Evolutionary conservation across 768 basidiomycete species (phyloP), one percentile per base, ranked within the genome.

Genomic region (Saitozyma sp.): DNA sequence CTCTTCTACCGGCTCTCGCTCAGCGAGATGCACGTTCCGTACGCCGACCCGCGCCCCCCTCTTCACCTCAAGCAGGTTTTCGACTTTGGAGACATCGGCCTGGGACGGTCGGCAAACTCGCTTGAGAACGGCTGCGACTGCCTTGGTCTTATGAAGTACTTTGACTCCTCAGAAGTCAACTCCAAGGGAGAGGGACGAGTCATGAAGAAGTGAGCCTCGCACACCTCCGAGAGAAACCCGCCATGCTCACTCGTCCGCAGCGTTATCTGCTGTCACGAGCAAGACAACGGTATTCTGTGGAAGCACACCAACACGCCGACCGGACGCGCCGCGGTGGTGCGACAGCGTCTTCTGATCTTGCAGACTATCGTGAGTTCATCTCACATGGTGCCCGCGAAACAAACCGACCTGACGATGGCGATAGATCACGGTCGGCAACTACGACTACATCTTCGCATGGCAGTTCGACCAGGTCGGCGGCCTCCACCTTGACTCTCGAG

Each of bases 231-330:
- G 29, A 29, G 29, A 29, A 29, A 29, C 29, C 29, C 29, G 29
- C 29, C 29, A 29, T 29, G 29, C 29, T 29, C 29, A 29, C 29
- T 29, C 29, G 29, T 29, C 29, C 29, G 29, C 29, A 29, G 29
- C 38, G 68, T 70, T 11, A 66, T 78, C n/a, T 78, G 77, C 60
- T 54, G 74, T 10, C 76, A 78, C 58, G 76, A 78, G 64, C 71
- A 79, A 56, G 78, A 79, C 58, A 75, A 66, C 37, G 78, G 78
- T 4, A 64, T 79, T 50, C 59, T 62, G 4, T 74, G 69, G 63
- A 79, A 78, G 61, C 42, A 74, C 70, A 78, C 74, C 59, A 73
- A 79, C 65, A 70, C 66, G 65, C 62, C 76, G 42, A 73, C 74
- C 8, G 69, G 67, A 29, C 52, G 48, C 0, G 67, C 75, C 1